A percentile compares a stretch with the other conserved stretches of the same genome.
phyloP scores from a whole-genome alignment of 768 basidiomycete genomes.

The Strobilomyces confusus region DNA sequence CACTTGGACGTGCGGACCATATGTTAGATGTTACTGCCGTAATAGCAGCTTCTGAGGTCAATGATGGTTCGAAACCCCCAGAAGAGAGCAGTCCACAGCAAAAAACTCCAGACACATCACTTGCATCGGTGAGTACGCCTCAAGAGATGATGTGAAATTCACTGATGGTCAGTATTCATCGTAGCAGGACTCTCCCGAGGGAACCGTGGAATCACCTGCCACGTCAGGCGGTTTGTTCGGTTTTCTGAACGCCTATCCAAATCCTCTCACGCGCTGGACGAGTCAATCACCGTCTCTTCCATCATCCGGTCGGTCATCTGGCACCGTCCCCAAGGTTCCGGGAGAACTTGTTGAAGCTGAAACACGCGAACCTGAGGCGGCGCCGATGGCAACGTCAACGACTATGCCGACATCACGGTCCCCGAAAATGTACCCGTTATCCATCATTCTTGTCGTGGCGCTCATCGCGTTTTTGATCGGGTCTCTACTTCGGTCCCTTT shows the following conservation, averaged over 20 bases:
- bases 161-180: background rate
- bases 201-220: constrained; percentile 16
- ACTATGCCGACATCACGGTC: constrained; percentile 1
- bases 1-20: constrained; percentile 58
- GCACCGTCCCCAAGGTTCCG: constrained; percentile 29
- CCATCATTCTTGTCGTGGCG: constrained; percentile 69
- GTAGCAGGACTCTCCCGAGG: constrained; percentile 25
- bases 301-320: constrained; percentile 24
- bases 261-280: constrained; percentile 52
- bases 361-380: background rate
- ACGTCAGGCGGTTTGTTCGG: constrained; percentile 46
- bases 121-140: constrained; percentile 19
- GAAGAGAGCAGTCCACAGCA: constrained; percentile 19
- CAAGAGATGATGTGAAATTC: background rate
- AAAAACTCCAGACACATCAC: constrained; percentile 19
- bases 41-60: constrained; percentile 7
- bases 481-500: constrained; percentile 80
- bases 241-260: constrained; percentile 60
- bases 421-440: constrained; percentile 36
- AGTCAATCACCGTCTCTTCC: constrained; percentile 18
- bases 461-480: constrained; percentile 90
- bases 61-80: constrained; percentile 11
- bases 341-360: constrained; percentile 32
- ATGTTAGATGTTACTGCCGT: constrained; percentile 44
- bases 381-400: background rate